A percentile compares a stretch with the other conserved stretches of the same genome.
Conservation (phyloP, 2,329 filamentous ascomycete genomes). For the Fusarium equiseti region DNA sequence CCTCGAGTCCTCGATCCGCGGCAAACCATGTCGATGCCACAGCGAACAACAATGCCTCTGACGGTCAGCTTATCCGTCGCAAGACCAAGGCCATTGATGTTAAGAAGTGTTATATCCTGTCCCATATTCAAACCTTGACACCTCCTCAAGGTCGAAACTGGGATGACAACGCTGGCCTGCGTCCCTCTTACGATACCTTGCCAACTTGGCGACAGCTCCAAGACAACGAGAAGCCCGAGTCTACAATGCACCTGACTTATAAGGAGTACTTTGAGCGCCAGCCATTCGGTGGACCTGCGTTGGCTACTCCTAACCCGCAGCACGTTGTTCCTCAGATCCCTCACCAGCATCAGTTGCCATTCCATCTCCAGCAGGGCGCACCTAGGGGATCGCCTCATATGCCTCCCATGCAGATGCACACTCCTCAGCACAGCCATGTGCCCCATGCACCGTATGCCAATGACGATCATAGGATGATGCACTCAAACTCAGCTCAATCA, state of each 20-base stretch:
- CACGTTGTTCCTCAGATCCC: constrained; percentile 79
- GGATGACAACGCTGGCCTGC: constrained; percentile 83
- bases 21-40: constrained; percentile 62
- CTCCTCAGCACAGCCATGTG: constrained; percentile 76
- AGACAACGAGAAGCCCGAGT: constrained; percentile 77
- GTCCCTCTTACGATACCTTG: constrained; percentile 83
- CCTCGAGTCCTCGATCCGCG: constrained; percentile 77
- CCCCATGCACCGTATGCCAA: constrained; percentile 76
- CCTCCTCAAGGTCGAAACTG: constrained; percentile 71
- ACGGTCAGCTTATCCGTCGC: constrained; percentile 71
- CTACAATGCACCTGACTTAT: constrained; percentile 76
- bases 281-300: constrained; percentile 65
- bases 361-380: constrained; percentile 81
- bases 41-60: constrained; percentile 30
- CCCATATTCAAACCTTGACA: constrained; percentile 65
- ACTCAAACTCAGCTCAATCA: constrained; percentile 83
- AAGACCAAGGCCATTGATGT: constrained; percentile 79
- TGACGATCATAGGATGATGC: constrained; percentile 91
- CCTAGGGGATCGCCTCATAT: constrained; percentile 80
- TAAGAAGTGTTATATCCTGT: constrained; percentile 72
- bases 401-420: constrained; percentile 81
- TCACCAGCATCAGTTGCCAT: constrained; percentile 86
- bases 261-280: constrained; percentile 82
- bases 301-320: constrained; percentile 76
- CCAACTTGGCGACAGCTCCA: constrained; percentile 84